Conservation (phyloP, 495 filamentous ascomycete genomes). For the Hypoxylon cercidicola region DNA sequence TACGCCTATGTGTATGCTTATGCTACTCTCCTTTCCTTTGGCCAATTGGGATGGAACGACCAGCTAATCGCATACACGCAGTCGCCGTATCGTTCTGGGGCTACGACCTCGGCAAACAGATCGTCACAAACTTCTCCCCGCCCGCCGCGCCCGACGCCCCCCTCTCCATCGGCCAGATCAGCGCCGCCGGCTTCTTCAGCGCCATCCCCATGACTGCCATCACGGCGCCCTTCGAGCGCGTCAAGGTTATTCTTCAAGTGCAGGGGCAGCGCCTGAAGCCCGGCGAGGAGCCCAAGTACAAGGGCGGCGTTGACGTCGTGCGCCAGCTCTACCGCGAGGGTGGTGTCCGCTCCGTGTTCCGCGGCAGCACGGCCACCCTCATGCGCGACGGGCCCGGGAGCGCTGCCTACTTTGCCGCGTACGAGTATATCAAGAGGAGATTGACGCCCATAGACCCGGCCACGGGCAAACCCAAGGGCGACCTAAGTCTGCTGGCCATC, state of each 20-base stretch:
- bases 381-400: slow-evolving; percentile 92
- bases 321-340: slow-evolving; percentile 93
- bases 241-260: slow-evolving; percentile 98
- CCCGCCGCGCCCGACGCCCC: slow-evolving; percentile 71
- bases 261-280: slow-evolving; percentile 92
- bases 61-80: slow-evolving; percentile 47
- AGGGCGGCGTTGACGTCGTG: slow-evolving; percentile 90
- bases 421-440: slow-evolving; percentile 90
- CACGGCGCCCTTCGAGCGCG: slow-evolving; percentile 97
- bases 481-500: slow-evolving; percentile 84
- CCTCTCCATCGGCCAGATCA: slow-evolving; percentile 87
- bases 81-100: slow-evolving; percentile 99
- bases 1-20: slow-evolving; percentile 94
- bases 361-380: slow-evolving; percentile 88
- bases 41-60: not conserved
- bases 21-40: not conserved
- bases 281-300: slow-evolving; percentile 93
- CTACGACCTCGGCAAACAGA: slow-evolving; percentile 91
- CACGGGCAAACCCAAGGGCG: slow-evolving; percentile 74
- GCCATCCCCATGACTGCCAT: slow-evolving; percentile 98
- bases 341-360: slow-evolving; percentile 89
- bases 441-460: slow-evolving; percentile 85
- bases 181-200: slow-evolving; percentile 94
- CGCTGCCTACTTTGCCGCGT: slow-evolving; percentile 96
- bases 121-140: slow-evolving; percentile 75